Evolutionary conservation across 768 basidiomycete species (phyloP).

Genomic region (Trichaptum fuscoviolaceum): DNA sequence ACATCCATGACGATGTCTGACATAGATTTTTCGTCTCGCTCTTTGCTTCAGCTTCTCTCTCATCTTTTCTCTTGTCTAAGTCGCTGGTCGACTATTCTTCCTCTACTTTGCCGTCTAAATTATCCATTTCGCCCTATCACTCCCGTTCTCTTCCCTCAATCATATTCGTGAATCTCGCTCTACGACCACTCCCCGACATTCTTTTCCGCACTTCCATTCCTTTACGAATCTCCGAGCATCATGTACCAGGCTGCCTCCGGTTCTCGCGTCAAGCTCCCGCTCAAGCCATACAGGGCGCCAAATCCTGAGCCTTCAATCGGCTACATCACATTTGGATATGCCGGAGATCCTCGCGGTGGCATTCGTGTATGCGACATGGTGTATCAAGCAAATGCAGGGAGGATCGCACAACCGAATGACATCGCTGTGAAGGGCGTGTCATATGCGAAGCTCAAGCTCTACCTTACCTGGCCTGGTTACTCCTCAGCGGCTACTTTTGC

Average conservation of each 20-base stretch:
- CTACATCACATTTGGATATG: neutral
- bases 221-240: neutral
- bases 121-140: neutral
- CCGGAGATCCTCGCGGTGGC: no score
- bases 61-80: neutral
- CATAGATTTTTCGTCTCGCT: neutral
- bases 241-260: neutral
- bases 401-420: neutral
- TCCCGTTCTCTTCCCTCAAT: neutral
- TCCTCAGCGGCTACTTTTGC: neutral
- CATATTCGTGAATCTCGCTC: neutral
- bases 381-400: neutral
- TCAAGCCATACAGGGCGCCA: neutral
- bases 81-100: neutral
- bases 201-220: neutral
- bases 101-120: neutral
- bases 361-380: neutral
- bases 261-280: neutral
- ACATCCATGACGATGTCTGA: neutral
- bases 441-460: neutral
- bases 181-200: neutral
- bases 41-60: neutral
- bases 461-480: neutral
- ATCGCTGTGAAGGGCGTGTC: neutral
- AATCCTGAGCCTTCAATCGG: neutral